Percentiles rank a stretch among this genome's conserved stretches.
Conservation (phyloP, 495 filamentous ascomycete genomes). For the Aspergillus olivimuriae region DNA sequence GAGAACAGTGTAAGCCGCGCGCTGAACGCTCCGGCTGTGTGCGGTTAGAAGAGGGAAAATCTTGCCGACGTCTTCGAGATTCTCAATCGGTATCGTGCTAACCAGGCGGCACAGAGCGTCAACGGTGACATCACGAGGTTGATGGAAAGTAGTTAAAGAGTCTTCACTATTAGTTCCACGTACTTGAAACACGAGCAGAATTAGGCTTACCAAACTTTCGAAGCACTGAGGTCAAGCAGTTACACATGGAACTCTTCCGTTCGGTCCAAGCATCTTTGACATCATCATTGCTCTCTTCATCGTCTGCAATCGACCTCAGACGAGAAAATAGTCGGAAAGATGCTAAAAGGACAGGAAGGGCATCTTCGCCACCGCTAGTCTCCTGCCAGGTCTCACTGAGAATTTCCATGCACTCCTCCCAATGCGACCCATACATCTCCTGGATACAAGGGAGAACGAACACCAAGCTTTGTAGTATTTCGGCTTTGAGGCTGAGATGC, state of each 20-base stretch:
- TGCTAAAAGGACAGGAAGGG: slow-evolving; percentile 56
- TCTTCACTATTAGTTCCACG: slow-evolving; percentile 25
- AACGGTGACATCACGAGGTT: slow-evolving; percentile 65
- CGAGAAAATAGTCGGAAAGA: slow-evolving; percentile 64
- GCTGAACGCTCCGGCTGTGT: slow-evolving; percentile 67
- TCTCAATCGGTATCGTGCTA: slow-evolving; percentile 48
- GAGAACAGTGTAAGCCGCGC: slow-evolving; percentile 73
- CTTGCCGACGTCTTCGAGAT: slow-evolving; percentile 50
- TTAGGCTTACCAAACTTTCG: slow-evolving; percentile 32
- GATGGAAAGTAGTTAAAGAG: slow-evolving; percentile 45
- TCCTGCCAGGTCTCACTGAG: slow-evolving; percentile 50
- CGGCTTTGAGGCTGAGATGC: slow-evolving; percentile 31
- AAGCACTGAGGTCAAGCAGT: slow-evolving; percentile 50
- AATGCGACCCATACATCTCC: slow-evolving; percentile 79
- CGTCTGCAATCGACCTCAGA: slow-evolving; percentile 46
- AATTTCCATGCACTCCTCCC: slow-evolving; percentile 60
- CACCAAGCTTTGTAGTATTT: slow-evolving; percentile 57
- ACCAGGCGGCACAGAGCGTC: slow-evolving; percentile 60
- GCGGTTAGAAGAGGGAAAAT: slow-evolving; percentile 70
- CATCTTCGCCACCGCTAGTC: slow-evolving; percentile 34
- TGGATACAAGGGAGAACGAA: slow-evolving; percentile 63
- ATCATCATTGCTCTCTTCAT: slow-evolving; percentile 78
- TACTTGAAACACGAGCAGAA: not conserved
- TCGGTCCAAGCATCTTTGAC: slow-evolving; percentile 65
- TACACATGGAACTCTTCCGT: slow-evolving; percentile 39